Evolutionary conservation across 495 filamentous ascomycete species (phyloP).

Genomic region (Geopyxis carbonaria): DNA sequence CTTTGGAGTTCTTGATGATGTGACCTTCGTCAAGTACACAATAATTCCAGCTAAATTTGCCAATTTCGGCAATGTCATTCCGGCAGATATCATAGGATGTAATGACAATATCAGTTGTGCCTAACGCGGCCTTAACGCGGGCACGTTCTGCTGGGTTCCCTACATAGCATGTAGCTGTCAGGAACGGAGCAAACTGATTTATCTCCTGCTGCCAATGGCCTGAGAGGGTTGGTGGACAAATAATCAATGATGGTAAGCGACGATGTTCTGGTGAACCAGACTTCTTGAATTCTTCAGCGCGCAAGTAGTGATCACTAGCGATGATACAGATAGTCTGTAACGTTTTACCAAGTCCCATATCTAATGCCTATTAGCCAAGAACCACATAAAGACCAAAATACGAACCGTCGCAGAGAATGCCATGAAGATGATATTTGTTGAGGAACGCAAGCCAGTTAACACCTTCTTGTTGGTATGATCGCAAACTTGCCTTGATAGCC

Average conservation of each 20-base stretch:
- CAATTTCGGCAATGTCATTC: conserved; percentile 77
- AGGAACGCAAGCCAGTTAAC: conserved; percentile 98
- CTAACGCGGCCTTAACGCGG: conserved; percentile 46
- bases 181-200: conserved; percentile 82
- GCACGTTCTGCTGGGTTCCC: conserved; percentile 67
- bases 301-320: conserved; percentile 86
- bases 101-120: conserved; percentile 73
- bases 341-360: conserved; percentile 98
- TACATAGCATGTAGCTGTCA: conserved; percentile 74
- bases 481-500: conserved; percentile 84
- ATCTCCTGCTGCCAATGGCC: conserved; percentile 99
- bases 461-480: conserved; percentile 95
- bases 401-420: conserved; percentile 76
- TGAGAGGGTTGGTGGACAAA: conserved; percentile 92
- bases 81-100: conserved; percentile 96
- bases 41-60: conserved; percentile 83
- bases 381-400: background rate
- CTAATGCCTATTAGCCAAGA: conserved; percentile 25
- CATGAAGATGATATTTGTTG: conserved; percentile 92
- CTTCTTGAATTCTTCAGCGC: conserved; percentile 72
- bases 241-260: conserved; percentile 74
- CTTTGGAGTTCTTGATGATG: conserved; percentile 93
- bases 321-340: conserved; percentile 96
- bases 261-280: conserved; percentile 59
- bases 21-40: conserved; percentile 94